A percentile compares a stretch with the other conserved stretches of the same genome.
Evolutionary conservation across 495 filamentous ascomycete genomes (phyloP).

Genomic region (Jackrogersella minutella): DNA sequence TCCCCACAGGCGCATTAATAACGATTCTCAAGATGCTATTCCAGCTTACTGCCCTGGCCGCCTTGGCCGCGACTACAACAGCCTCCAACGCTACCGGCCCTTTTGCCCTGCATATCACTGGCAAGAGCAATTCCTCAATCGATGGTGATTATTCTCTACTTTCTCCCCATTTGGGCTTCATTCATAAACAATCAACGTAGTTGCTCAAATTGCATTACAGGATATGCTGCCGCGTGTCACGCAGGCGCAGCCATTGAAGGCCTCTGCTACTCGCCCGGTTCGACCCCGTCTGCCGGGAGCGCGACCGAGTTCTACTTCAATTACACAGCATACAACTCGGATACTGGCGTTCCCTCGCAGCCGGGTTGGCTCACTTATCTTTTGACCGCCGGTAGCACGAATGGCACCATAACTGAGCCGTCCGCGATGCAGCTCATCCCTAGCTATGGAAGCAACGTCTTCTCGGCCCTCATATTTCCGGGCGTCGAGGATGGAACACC

Average conservation of each 20-base stretch:
- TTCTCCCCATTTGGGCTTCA: not conserved
- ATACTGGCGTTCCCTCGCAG: constrained; percentile 18
- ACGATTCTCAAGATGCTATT: constrained; percentile 13
- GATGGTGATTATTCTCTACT: constrained; percentile 23
- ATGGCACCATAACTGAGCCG: constrained; percentile 11
- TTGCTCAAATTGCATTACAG: constrained; percentile 19
- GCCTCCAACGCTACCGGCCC: constrained; percentile 34
- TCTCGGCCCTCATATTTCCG: constrained; percentile 8
- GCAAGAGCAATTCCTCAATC: constrained; percentile 26
- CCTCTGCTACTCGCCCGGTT: constrained; percentile 34
- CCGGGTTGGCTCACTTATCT: constrained; percentile 24
- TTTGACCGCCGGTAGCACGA: constrained; percentile 4
- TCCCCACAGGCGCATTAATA: not conserved
- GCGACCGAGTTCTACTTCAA: constrained; percentile 31
- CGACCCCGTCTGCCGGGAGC: not conserved
- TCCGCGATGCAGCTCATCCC: constrained; percentile 8
- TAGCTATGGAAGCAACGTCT: constrained; percentile 24
- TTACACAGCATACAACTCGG: constrained; percentile 25
- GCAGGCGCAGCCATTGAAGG: constrained; percentile 35
- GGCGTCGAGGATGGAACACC: constrained; percentile 14
- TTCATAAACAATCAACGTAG: not conserved
- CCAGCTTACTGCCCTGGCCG: constrained; percentile 8
- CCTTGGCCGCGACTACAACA: constrained; percentile 15
- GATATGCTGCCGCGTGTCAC: constrained; percentile 34
- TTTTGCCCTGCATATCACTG: constrained; percentile 35